Conservation (phyloP, 2,329 filamentous ascomycete species). For the Aspergillus fumigatiaffinis region DNA sequence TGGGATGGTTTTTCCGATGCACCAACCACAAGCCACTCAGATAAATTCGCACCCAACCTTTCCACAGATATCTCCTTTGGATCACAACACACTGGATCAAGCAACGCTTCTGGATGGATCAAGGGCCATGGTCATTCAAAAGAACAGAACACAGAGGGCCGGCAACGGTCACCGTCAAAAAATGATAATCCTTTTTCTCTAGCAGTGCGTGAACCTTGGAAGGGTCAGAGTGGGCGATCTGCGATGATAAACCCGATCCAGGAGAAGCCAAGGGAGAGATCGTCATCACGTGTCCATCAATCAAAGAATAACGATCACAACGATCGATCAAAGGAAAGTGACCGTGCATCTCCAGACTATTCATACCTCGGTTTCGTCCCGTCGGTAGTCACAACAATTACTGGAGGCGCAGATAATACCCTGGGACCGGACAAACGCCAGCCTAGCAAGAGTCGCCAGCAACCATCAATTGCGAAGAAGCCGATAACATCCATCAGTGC, state of each 20-base stretch:
- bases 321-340: conserved; percentile 28
- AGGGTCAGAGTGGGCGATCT: conserved; percentile 66
- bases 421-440: conserved; percentile 5
- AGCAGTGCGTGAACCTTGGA: conserved; percentile 56
- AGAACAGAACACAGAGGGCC: conserved; percentile 30
- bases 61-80: conserved; percentile 41
- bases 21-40: conserved; percentile 54
- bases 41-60: conserved; percentile 55
- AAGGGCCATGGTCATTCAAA: conserved; percentile 38
- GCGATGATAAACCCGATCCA: conserved; percentile 61
- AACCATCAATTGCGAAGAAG: conserved; percentile 15
- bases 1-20: conserved; percentile 68
- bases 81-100: conserved; percentile 21
- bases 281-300: conserved; percentile 48
- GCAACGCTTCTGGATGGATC: conserved; percentile 26
- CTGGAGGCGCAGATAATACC: conserved; percentile 21
- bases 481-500: conserved; percentile 8
- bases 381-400: conserved; percentile 32
- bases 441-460: conserved; percentile 32
- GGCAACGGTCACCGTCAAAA: conserved; percentile 39
- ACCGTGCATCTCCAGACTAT: conserved; percentile 23
- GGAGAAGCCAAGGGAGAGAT: conserved; percentile 55
- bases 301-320: conserved; percentile 18
- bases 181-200: conserved; percentile 38
- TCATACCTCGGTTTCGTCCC: conserved; percentile 23